These are phyloP conservation scores for Dactylellina haptotyla DNA, from an alignment of 2,329 filamentous ascomycete genomes.

Conservation along the genomic window DNA sequence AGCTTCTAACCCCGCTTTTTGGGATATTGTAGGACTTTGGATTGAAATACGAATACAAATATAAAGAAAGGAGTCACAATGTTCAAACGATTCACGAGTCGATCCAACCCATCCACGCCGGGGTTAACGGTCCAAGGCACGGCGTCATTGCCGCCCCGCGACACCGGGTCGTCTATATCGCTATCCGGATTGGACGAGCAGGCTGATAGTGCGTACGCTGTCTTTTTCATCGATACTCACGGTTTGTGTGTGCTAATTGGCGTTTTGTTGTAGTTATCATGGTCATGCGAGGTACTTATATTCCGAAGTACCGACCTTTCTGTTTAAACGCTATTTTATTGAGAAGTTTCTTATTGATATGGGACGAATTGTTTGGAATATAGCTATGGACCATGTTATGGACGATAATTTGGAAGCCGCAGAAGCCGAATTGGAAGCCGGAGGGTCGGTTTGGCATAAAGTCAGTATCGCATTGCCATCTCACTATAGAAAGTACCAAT, in stretches of 20 bases:
- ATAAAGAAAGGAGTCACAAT: constrained; percentile 7
- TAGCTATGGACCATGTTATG: constrained; percentile 71
- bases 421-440: constrained; percentile 75
- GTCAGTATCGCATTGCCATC: constrained; percentile 60
- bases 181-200: constrained; percentile 47
- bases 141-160: neutral
- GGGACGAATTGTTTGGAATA: neutral
- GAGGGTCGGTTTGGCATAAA: constrained; percentile 86
- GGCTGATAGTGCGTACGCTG: constrained; percentile 35
- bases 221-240: neutral
- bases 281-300: constrained; percentile 39
- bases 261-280: constrained; percentile 19
- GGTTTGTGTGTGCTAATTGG: neutral
- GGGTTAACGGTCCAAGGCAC: neutral
- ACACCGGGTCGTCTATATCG: constrained; percentile 40
- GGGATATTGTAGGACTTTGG: no score
- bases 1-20: no score
- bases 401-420: constrained; percentile 90
- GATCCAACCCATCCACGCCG: constrained; percentile 16
- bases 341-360: no score
- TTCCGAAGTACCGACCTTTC: neutral
- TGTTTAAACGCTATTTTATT: no score
- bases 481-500: no score
- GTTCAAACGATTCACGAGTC: constrained; percentile 42
- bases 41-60: no score